Conservation (phyloP, 1,284 basidiomycete genomes). For the Moesziomyces globuligerus region DNA sequence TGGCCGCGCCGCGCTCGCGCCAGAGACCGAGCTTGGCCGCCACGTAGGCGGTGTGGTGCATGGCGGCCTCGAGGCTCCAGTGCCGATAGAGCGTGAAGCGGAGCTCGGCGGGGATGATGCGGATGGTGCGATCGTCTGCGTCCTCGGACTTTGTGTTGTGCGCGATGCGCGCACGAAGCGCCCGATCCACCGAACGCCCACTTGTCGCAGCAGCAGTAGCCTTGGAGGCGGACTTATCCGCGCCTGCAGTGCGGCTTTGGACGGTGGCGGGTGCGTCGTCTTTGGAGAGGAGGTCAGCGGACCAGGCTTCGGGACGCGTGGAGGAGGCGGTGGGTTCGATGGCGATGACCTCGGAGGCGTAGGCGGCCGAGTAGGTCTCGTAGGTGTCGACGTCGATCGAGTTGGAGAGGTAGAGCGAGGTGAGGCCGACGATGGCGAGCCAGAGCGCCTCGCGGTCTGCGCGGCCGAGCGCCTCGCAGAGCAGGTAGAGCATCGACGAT, state of each 20-base stretch:
- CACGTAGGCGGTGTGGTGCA: constrained; percentile 97
- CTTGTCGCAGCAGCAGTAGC: too few relatives aligned
- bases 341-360: constrained; percentile 59
- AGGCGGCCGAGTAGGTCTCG: constrained; percentile 70
- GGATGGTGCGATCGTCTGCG: constrained; percentile 60
- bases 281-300: constrained; percentile 21
- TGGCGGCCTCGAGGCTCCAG: constrained; percentile 96
- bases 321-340: constrained; percentile 29
- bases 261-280: background rate
- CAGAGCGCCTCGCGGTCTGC: constrained; percentile 92
- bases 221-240: too few relatives aligned
- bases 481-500: constrained; percentile 86
- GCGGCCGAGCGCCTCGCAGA: constrained; percentile 87
- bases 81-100: constrained; percentile 94
- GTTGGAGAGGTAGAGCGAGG: constrained; percentile 87
- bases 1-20: constrained; percentile 90
- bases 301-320: constrained; percentile 23
- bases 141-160: constrained; percentile 37
- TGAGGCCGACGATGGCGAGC: constrained; percentile 92
- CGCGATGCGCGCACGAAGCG: constrained; percentile 9
- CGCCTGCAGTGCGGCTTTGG: background rate
- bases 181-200: constrained; percentile 6
- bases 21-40: constrained; percentile 94
- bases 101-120: constrained; percentile 55
- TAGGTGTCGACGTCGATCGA: constrained; percentile 88